These are phyloP conservation scores for Yamadazyma sp. DNA, from an alignment of 1,139 yeast species.

Conservation along the genomic window DNA sequence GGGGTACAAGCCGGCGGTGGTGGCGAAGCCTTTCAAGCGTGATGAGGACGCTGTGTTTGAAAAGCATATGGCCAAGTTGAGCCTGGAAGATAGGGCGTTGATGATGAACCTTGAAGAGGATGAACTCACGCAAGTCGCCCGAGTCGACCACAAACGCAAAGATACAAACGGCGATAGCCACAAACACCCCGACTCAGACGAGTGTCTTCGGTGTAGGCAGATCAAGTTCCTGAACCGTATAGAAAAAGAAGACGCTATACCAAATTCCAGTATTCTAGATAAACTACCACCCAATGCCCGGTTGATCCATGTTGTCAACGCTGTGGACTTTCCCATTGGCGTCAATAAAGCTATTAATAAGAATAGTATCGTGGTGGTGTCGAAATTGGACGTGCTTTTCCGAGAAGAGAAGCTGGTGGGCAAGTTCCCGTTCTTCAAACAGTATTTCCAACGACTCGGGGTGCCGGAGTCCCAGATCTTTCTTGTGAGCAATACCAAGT, in stretches of 20 bases:
- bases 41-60: constrained; percentile 9
- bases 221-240: constrained; percentile 38
- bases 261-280: constrained; percentile 35
- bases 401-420: constrained; percentile 26
- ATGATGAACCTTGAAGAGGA: constrained; percentile 1
- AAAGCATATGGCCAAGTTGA: constrained; percentile 6
- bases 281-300: constrained; percentile 45
- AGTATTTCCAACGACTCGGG: constrained; percentile 38
- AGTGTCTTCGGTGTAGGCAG: constrained; percentile 58
- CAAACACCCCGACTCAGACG: constrained; percentile 5
- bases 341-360: constrained; percentile 34
- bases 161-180: background rate
- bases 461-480: constrained; percentile 48
- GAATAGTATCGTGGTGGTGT: constrained; percentile 49
- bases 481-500: constrained; percentile 47
- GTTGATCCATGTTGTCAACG: constrained; percentile 61
- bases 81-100: constrained; percentile 21
- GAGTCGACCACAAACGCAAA: background rate
- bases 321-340: constrained; percentile 70
- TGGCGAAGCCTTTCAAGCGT: constrained; percentile 8
- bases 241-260: constrained; percentile 24
- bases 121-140: background rate
- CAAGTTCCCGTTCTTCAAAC: constrained; percentile 46
- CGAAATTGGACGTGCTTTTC: constrained; percentile 57
- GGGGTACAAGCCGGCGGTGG: constrained; percentile 10